Evolutionary conservation across 371 early-diverging fungal species (phyloP), one percentile per base, ranked within the genome.

Genomic region (Apophysomyces sp.): DNA sequence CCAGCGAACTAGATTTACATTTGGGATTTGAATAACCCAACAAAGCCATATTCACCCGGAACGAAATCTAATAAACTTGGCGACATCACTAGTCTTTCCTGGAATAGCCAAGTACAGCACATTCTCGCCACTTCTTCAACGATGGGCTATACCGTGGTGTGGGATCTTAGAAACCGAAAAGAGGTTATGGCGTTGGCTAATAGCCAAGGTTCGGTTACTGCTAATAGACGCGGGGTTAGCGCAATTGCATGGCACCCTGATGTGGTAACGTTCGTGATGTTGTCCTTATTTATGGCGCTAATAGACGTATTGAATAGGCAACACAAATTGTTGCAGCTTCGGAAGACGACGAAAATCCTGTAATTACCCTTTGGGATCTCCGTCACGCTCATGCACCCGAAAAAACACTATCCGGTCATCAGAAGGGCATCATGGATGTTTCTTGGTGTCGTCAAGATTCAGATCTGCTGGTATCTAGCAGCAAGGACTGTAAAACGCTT

Each of bases 191-290:
- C 85, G 29, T 83, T 98, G 28, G 73, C 86, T 32, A 76, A 80
- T 21, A 82, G 83, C 39, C 84, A 85, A 26, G 78, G 82, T 34
- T 89, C 87, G 26, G 77, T 75, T 55, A 76, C 72, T 40, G 71
- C 74, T 51, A 69, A 70, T 28, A 78, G 88, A 28, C 83, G 86
- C 53, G 89, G 91, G n/a, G 88, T 96, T 51, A 90, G 94, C 3
- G 86, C 93, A 16, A 76, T 95, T 60, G 92, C 93, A 3, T 98
- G 99, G 99, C 92, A 97, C 72, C 98, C 98, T 8, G 92, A 92
- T 73, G 83, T 81, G 16, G 94, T 94, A 86, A 61, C 52, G 15
- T 44, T 9, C 15, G 18, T 52, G 52, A 82, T 60, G 21, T 28
- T 40, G 18, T n/a, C 13, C 49, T 31, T 44, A 12, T 24, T 39